Base-by-base conservation (phyloP, 306 rosid species). In the Fagus crenata region DNA sequence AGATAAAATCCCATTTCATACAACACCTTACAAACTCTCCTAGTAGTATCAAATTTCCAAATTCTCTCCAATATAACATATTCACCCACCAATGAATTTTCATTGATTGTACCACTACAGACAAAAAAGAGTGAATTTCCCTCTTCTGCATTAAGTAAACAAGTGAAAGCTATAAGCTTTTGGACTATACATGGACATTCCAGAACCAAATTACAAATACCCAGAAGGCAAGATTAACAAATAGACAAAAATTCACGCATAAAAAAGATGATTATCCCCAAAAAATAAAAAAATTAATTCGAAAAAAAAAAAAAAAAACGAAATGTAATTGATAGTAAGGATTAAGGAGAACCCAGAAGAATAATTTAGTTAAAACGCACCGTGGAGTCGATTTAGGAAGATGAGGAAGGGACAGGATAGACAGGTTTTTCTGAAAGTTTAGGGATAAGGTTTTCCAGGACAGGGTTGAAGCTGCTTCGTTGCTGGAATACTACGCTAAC, bases 391-490 rank as follows among this genome's bases (percentile, higher is more conserved):
- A 41, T 9, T 35, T 14, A n/a, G 51, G 74, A 53, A 53, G 85
- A 72, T 13, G n/a, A 11, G 12, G 63, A 0, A 46, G 51, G 28
- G 61, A 49, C 61, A 22, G 17, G 4, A 8, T 40, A 53, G 46
- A 46, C 65, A 7, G 4, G 82, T 71, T 77, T 14, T 65, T 61
- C 73, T 68, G 72, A 67, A 32, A 72, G 56, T 69, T 75, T 46
- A 15, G 91, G 93, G 82, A 84, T 85, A 86, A 37, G 86, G 74
- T 77, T 87, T 81, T 82, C 88, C 91, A 1, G 85, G 84, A 87
- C 87, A 84, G 77, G 90, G 84, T 22, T 41, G 78, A 75, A 67
- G 65, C 72, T 71, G 84, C 49, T 15, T 71, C 76, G 53, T 31
- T 12, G 68, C 59, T n/a, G 77, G 85, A 73, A 87, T 75, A 67